Conservation (phyloP, 2,329 filamentous ascomycete genomes). For the Tothia fuscella region DNA sequence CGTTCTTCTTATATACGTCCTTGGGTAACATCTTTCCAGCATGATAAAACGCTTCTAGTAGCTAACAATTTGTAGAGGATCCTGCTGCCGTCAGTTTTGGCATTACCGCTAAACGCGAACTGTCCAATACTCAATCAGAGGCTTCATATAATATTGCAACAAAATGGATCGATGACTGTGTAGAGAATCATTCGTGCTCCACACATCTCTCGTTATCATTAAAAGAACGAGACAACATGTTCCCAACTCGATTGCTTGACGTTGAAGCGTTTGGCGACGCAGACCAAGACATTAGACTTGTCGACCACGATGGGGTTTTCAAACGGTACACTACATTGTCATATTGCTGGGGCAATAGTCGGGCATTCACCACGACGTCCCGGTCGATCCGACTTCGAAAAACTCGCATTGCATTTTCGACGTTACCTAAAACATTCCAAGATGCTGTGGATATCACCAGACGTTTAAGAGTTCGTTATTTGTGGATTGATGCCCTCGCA, state of each 20-base stretch:
- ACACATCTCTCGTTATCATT: slow-evolving; percentile 2
- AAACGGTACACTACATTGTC: slow-evolving; percentile 1
- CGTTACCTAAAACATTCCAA: slow-evolving; percentile 10
- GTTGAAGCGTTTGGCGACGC: slow-evolving; percentile 3
- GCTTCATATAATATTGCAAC: not conserved
- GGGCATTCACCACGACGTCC: slow-evolving; percentile 10
- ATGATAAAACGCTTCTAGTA: not conserved
- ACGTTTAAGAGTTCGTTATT: slow-evolving; percentile 8
- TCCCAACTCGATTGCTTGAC: slow-evolving; percentile 8
- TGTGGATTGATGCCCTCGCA: slow-evolving; percentile 15
- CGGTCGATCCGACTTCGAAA: slow-evolving; percentile 8
- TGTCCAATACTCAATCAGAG: slow-evolving; percentile 2
- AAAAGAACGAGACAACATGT: slow-evolving; percentile 6
- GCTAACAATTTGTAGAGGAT: slow-evolving; percentile 2
- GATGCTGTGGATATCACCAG: slow-evolving; percentile 10
- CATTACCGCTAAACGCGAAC: slow-evolving; percentile 6
- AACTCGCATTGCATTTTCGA: slow-evolving; percentile 3
- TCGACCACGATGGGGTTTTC: slow-evolving; percentile 7
- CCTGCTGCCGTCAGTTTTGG: slow-evolving; percentile 3
- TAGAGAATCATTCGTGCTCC: slow-evolving; percentile 7
- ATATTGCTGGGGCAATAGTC: slow-evolving; percentile 11
- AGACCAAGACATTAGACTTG: slow-evolving; percentile 1
- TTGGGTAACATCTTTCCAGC: not conserved
- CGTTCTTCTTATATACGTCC: slow-evolving; percentile 8
- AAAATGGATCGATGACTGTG: slow-evolving; percentile 9